A percentile compares a stretch with the other conserved stretches of the same genome.
phyloP scores from a whole-genome alignment of 176 grass and related monocot species.

The Rhipidocladum racemiflorum region DNA sequence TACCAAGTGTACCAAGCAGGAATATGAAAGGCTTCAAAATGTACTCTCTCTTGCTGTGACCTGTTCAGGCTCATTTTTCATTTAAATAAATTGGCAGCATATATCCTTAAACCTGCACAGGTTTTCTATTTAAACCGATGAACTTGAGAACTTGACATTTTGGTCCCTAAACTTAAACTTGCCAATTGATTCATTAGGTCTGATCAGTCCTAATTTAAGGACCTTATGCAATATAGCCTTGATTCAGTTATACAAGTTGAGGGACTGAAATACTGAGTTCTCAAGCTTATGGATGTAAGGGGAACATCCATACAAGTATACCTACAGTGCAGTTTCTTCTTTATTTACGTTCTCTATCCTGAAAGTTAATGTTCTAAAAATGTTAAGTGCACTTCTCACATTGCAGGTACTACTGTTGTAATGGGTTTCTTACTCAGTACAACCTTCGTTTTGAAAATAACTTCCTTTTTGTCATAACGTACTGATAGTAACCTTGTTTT shows the following conservation, averaged over 20 bases:
- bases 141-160: neutral
- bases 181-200: neutral
- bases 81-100: neutral
- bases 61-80: slow-evolving; percentile 7
- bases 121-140: neutral
- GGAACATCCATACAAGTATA: neutral
- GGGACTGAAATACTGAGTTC: neutral
- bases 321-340: neutral
- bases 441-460: neutral
- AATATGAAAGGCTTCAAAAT: slow-evolving; percentile 98
- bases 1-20: slow-evolving; percentile 90
- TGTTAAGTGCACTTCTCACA: neutral
- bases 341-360: neutral
- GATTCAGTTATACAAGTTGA: neutral
- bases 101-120: neutral
- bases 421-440: neutral
- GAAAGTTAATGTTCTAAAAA: neutral
- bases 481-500: neutral
- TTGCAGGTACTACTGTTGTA: neutral
- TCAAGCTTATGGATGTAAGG: neutral
- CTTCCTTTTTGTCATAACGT: neutral
- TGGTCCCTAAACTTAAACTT: neutral
- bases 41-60: slow-evolving; percentile 42
- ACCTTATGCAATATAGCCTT: neutral
- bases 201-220: neutral